These are phyloP conservation scores for Lipomyces chichibuensis DNA, from an alignment of 805 yeast species.

Conservation along the genomic window DNA sequence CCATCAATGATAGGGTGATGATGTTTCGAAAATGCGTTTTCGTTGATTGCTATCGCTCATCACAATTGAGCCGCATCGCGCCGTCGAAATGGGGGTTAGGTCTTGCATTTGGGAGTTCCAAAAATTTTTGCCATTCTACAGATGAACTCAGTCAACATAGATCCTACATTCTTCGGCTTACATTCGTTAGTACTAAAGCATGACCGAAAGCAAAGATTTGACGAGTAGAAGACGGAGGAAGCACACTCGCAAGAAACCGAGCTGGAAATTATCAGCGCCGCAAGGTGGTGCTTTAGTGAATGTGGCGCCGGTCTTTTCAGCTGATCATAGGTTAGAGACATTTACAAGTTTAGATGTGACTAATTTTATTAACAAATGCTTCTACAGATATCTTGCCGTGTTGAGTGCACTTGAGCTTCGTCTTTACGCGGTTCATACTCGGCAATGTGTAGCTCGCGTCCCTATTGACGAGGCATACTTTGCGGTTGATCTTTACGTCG, in stretches of 20 bases:
- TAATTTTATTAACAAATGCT: neutral
- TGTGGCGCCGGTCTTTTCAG: constrained; percentile 45
- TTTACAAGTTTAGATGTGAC: neutral
- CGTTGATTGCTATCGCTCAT: neutral
- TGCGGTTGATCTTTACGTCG: constrained; percentile 42
- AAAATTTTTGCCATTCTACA: neutral
- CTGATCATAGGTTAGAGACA: constrained; percentile 37
- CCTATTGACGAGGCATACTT: constrained; percentile 42
- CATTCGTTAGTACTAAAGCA: neutral
- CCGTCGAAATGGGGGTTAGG: neutral
- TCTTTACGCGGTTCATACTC: constrained; percentile 45
- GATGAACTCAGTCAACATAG: neutral
- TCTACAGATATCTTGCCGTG: constrained; percentile 40
- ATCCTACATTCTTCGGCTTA: neutral
- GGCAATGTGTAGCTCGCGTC: constrained; percentile 44
- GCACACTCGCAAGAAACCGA: constrained; percentile 11
- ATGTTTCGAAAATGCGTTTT: neutral
- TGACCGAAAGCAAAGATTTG: neutral
- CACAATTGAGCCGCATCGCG: neutral
- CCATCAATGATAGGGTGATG: too few species aligned
- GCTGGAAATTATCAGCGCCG: constrained; percentile 38
- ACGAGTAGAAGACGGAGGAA: neutral
- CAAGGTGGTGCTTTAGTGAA: constrained; percentile 46
- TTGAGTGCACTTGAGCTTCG: constrained; percentile 46
- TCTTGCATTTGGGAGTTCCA: neutral